Evolutionary conservation across 192 early-diverging fungal genomes (phyloP).

Genomic region (Backusella circina): DNA sequence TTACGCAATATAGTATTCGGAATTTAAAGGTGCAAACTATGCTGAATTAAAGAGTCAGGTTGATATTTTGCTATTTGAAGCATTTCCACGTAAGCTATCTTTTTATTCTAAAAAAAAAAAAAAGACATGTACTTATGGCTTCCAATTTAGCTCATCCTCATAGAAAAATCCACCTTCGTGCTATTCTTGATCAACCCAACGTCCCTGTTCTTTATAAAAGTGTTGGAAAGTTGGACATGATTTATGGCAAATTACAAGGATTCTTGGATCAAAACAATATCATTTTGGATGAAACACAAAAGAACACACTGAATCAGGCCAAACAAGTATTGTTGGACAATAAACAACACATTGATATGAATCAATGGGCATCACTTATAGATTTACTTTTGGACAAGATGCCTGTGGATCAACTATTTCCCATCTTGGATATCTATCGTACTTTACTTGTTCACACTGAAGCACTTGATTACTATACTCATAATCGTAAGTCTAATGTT

Average conservation of each 20-base stretch:
- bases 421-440: conserved; percentile 61
- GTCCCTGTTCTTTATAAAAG: conserved; percentile 41
- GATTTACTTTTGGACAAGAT: conserved; percentile 17
- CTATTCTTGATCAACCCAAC: conserved; percentile 37
- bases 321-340: background rate
- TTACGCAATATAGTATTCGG: conserved; percentile 24
- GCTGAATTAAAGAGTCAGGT: conserved; percentile 55
- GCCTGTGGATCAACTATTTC: conserved; percentile 51
- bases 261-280: conserved; percentile 21
- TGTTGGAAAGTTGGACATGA: conserved; percentile 25
- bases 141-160: conserved; percentile 60
- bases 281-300: background rate
- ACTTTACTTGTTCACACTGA: conserved; percentile 46
- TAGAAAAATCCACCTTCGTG: conserved; percentile 33
- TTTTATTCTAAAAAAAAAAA: background rate
- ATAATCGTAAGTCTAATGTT: conserved; percentile 30
- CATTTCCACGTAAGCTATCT: conserved; percentile 54
- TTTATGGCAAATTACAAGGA: conserved; percentile 34
- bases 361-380: conserved; percentile 9
- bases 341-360: background rate
- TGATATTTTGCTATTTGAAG: conserved; percentile 57
- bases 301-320: background rate
- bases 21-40: conserved; percentile 61
- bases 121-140: no score
- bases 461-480: conserved; percentile 43